Evolutionary conservation across 1,139 yeast genomes (phyloP).

Genomic region (Yamadazyma siamensis): DNA sequence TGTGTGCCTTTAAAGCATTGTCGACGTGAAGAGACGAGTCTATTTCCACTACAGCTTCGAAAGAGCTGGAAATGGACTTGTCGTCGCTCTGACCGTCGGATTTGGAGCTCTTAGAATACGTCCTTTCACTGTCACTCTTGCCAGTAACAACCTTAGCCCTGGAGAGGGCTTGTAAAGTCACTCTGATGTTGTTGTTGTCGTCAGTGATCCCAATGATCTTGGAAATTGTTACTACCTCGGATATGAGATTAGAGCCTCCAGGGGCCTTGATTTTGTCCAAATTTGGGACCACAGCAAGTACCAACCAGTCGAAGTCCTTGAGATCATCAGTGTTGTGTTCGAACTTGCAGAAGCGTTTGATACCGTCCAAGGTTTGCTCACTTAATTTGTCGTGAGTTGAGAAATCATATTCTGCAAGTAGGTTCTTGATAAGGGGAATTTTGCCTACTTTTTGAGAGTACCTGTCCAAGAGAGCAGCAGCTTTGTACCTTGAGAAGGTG

Average conservation of each 20-base stretch:
- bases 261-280: constrained; percentile 32
- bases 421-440: constrained; percentile 29
- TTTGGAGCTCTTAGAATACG: constrained; percentile 23
- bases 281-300: constrained; percentile 42
- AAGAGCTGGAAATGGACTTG: no score
- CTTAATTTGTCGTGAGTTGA: constrained; percentile 19
- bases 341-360: constrained; percentile 22
- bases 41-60: constrained; percentile 27
- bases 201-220: constrained; percentile 45
- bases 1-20: constrained; percentile 21
- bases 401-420: constrained; percentile 35
- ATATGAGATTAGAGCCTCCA: constrained; percentile 15
- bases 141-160: constrained; percentile 32
- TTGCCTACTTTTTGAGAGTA: constrained; percentile 28
- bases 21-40: constrained; percentile 23
- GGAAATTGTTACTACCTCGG: constrained; percentile 38
- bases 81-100: no score
- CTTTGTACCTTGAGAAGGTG: constrained; percentile 46
- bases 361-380: constrained; percentile 32
- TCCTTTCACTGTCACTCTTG: constrained; percentile 2
- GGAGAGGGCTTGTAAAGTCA: constrained; percentile 54
- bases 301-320: constrained; percentile 33
- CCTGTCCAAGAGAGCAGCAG: constrained; percentile 44
- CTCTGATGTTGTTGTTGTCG: constrained; percentile 40
- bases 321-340: constrained; percentile 17